phyloP scores from a whole-genome alignment of 1,139 yeast species.

The Blastobotrys arbuscula region DNA sequence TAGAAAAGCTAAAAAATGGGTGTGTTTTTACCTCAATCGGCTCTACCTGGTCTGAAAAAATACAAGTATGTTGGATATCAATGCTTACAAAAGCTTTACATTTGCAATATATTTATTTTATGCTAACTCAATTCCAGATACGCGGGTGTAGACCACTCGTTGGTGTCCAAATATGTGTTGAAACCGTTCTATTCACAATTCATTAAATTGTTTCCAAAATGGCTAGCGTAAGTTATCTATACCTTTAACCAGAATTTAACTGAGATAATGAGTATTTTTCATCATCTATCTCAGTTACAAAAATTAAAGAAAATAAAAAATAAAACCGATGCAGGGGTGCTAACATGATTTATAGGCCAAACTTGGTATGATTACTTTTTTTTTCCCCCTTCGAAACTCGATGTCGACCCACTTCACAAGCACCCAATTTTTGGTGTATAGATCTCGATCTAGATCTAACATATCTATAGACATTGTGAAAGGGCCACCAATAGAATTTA shows the following conservation, averaged over 20 bases:
- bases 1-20: too few relatives aligned
- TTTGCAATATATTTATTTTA: background rate
- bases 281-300: too few relatives aligned
- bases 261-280: too few relatives aligned
- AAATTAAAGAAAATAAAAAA: too few relatives aligned
- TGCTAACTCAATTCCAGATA: slow-evolving; percentile 31
- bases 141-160: slow-evolving; percentile 75
- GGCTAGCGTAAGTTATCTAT: slow-evolving; percentile 67
- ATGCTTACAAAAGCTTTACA: too few relatives aligned
- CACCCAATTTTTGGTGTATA: too few relatives aligned
- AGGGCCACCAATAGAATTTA: background rate
- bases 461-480: background rate
- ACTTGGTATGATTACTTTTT: slow-evolving; percentile 19
- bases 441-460: too few relatives aligned
- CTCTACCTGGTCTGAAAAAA: slow-evolving; percentile 55
- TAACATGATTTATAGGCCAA: slow-evolving; percentile 17
- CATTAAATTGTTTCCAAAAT: slow-evolving; percentile 68
- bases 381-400: background rate
- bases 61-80: slow-evolving; percentile 49
- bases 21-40: slow-evolving; percentile 56
- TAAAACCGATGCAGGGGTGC: background rate
- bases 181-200: slow-evolving; percentile 69
- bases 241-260: background rate
- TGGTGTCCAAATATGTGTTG: slow-evolving; percentile 65
- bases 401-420: too few relatives aligned